These are phyloP conservation scores for Phytopythium chamaehyphon DNA, from an alignment of 352 stramenopile genomes.

Conservation along the genomic window DNA sequence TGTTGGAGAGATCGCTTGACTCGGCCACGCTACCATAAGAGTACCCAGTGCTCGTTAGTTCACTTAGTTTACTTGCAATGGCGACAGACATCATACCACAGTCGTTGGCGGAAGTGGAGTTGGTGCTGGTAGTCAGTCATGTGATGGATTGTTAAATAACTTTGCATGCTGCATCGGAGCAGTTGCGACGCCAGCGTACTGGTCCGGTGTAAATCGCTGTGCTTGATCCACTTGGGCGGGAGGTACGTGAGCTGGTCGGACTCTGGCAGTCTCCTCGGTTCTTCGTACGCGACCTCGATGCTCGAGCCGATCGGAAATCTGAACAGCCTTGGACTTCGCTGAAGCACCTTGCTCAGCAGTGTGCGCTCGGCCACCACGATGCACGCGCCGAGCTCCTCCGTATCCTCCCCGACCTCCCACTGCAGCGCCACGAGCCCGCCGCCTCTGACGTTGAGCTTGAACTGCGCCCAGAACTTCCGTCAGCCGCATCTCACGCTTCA, in stretches of 20 bases:
- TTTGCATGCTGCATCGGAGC: not conserved
- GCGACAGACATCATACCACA: not conserved
- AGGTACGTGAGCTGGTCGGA: conserved; percentile 64
- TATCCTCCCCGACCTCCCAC: conserved; percentile 61
- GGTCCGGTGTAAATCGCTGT: conserved; percentile 31
- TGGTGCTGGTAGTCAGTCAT: not conserved
- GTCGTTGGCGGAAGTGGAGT: not conserved
- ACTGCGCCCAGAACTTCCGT: conserved; percentile 24
- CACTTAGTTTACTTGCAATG: not conserved
- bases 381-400: conserved; percentile 53
- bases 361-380: conserved; percentile 51
- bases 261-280: conserved; percentile 39
- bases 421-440: conserved; percentile 43
- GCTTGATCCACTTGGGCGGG: conserved; percentile 30
- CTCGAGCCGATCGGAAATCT: conserved; percentile 27
- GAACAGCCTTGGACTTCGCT: conserved; percentile 28
- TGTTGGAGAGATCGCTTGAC: conserved; percentile 50
- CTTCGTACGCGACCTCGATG: conserved; percentile 51
- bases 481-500: not conserved
- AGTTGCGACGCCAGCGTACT: not conserved
- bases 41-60: not conserved
- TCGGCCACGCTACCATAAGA: conserved; percentile 9
- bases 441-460: conserved; percentile 54
- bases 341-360: conserved; percentile 47
- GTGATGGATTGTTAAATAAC: not conserved